phyloP scores from a whole-genome alignment of 2,329 filamentous ascomycete genomes.

The Aspergillus japonicus region DNA sequence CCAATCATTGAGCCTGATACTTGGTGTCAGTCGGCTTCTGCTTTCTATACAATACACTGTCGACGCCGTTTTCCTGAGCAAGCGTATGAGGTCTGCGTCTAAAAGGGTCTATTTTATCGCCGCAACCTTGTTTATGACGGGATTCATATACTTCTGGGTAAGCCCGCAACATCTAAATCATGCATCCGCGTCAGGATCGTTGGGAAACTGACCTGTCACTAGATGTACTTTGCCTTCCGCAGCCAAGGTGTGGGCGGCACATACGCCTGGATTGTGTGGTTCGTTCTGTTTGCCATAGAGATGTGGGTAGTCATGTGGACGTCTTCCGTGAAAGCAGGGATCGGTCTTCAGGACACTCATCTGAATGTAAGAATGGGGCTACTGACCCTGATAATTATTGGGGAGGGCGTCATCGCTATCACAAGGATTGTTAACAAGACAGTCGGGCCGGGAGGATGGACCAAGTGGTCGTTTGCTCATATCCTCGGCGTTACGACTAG shows the following conservation, averaged over 20 bases:
- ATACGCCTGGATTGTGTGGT: conserved; percentile 53
- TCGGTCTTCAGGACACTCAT: conserved; percentile 63
- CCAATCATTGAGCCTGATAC: conserved; percentile 40
- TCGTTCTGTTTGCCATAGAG: conserved; percentile 56
- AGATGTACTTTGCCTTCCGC: conserved; percentile 39
- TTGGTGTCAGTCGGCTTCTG: conserved; percentile 55
- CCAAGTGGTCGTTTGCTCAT: conserved; percentile 41
- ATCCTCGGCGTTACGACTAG: conserved; percentile 39
- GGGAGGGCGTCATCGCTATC: conserved; percentile 64
- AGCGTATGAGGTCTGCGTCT: conserved; percentile 26
- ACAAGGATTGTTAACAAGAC: conserved; percentile 56
- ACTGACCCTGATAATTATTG: conserved; percentile 65
- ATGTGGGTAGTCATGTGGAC: conserved; percentile 52
- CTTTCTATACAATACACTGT: conserved; percentile 56
- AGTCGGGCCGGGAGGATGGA: conserved; percentile 40
- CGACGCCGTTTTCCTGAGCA: conserved; percentile 29
- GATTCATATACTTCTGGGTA: conserved; percentile 31
- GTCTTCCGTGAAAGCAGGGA: conserved; percentile 55
- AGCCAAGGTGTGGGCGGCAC: conserved; percentile 19
- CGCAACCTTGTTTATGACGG: conserved; percentile 28
- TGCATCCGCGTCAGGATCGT: not conserved
- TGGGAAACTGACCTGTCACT: conserved; percentile 5
- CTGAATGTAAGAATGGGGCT: conserved; percentile 63
- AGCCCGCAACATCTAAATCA: conserved; percentile 4
- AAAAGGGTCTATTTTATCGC: conserved; percentile 32